A percentile compares a stretch with the other conserved stretches of the same genome.
These are phyloP conservation scores for Botrytis pseudocinerea DNA, from an alignment of 2,329 filamentous ascomycete species.

Conservation along the genomic window DNA sequence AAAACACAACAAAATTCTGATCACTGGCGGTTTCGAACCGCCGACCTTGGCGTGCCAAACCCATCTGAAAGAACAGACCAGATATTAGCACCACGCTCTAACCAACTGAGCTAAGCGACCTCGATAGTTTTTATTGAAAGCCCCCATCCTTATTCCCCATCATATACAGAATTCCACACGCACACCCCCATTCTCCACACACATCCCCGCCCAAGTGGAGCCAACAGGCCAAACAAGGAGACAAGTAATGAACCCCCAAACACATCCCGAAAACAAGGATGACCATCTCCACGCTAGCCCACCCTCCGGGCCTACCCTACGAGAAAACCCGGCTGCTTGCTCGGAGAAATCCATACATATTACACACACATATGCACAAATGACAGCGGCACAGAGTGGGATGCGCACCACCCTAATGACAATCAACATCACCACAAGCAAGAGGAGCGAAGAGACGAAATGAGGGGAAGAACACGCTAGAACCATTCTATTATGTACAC, in stretches of 20 bases:
- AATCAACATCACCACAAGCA: not conserved
- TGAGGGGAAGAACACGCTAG: not conserved
- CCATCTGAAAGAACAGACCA: not conserved
- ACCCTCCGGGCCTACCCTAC: too few relatives aligned
- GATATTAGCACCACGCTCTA: conserved; percentile 11
- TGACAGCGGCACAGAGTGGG: not conserved
- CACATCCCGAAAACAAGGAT: too few relatives aligned
- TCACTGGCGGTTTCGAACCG: not conserved
- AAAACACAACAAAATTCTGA: not conserved
- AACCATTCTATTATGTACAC: not conserved
- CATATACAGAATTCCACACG: too few relatives aligned
- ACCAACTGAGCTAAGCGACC: conserved; percentile 13
- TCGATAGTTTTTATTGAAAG: too few relatives aligned
- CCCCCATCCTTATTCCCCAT: too few relatives aligned
- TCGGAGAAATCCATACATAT: not conserved
- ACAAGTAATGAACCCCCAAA: too few relatives aligned
- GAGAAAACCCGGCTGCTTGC: too few relatives aligned
- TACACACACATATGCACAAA: not conserved
- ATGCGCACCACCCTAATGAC: not conserved
- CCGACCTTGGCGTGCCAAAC: not conserved
- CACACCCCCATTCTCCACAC: too few relatives aligned
- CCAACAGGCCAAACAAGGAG: too few relatives aligned
- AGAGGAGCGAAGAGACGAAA: too few relatives aligned
- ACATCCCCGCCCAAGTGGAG: too few relatives aligned
- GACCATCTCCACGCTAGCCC: too few relatives aligned